A percentile compares a stretch with the other conserved stretches of the same genome.
Conservation (phyloP, 768 basidiomycete species). For the Mycena rebaudengoi region DNA sequence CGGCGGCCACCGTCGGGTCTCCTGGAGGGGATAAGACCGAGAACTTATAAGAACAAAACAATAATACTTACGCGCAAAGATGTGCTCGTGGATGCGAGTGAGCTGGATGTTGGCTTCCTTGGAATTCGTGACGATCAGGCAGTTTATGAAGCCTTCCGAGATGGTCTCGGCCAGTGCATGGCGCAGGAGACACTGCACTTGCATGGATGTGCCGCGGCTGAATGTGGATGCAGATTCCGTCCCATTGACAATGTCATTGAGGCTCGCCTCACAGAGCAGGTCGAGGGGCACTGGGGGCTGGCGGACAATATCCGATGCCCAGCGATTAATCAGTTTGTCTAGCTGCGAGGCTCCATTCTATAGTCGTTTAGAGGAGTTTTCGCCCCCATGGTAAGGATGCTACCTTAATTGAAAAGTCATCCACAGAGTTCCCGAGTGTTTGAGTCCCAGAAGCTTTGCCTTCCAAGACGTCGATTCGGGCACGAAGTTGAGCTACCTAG, state of each 20-base stretch:
- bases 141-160: conserved; percentile 84
- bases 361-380: not conserved
- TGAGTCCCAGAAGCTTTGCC: conserved; percentile 61
- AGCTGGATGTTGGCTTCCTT: conserved; percentile 85
- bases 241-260: conserved; percentile 66
- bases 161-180: conserved; percentile 83
- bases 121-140: conserved; percentile 87
- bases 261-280: conserved; percentile 63
- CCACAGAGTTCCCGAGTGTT: conserved; percentile 66
- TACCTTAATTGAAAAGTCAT: conserved; percentile 91
- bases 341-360: conserved; percentile 86
- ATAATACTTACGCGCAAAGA: conserved; percentile 76
- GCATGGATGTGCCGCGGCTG: conserved; percentile 67
- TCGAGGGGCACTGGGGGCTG: conserved; percentile 61
- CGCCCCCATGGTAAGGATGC: conserved; percentile 30
- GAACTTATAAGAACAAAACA: not conserved
- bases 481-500: conserved; percentile 75
- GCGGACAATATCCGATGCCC: conserved; percentile 81
- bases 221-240: conserved; percentile 52
- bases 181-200: conserved; percentile 80
- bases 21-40: conserved; percentile 50
- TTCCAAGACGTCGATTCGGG: conserved; percentile 78
- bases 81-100: conserved; percentile 87
- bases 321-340: conserved; percentile 86
- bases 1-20: conserved; percentile 87